Evolutionary conservation across 768 basidiomycete genomes (phyloP).

Genomic region (Vararia minispora): DNA sequence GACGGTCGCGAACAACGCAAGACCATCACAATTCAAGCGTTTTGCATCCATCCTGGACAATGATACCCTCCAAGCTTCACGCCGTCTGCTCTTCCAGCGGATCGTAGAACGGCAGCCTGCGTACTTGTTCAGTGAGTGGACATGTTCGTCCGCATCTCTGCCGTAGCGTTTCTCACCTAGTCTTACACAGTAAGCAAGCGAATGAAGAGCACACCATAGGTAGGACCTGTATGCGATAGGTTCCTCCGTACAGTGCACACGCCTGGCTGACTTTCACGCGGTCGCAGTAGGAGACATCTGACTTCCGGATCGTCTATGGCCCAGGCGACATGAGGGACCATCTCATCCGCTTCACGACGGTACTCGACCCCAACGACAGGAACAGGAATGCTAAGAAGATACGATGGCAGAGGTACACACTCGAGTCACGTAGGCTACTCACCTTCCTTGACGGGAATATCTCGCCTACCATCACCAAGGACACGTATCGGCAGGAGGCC

Average conservation of each 20-base stretch:
- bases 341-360: conserved; percentile 9
- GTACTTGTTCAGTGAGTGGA: conserved; percentile 9
- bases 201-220: conserved; percentile 4
- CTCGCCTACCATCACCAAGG: conserved; percentile 5
- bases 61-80: conserved; percentile 13
- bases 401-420: conserved; percentile 11
- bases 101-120: conserved; percentile 7
- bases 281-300: conserved; percentile 5
- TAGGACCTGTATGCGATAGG: conserved; percentile 8
- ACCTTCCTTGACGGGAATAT: conserved; percentile 4
- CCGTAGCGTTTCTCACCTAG: too few relatives aligned
- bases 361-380: conserved; percentile 10
- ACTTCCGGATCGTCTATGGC: conserved; percentile 6
- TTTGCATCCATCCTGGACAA: conserved; percentile 10
- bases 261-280: not conserved
- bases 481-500: conserved; percentile 7
- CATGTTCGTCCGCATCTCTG: too few relatives aligned
- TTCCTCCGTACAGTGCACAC: not conserved
- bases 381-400: conserved; percentile 1
- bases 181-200: conserved; percentile 8
- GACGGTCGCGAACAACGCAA: too few relatives aligned
- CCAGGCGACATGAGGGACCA: conserved; percentile 10
- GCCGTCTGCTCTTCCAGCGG: conserved; percentile 6
- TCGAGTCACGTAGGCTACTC: conserved; percentile 4
- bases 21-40: conserved; percentile 14